Evolutionary conservation across 768 basidiomycete species (phyloP).

Genomic region (Suillus bovinus): DNA sequence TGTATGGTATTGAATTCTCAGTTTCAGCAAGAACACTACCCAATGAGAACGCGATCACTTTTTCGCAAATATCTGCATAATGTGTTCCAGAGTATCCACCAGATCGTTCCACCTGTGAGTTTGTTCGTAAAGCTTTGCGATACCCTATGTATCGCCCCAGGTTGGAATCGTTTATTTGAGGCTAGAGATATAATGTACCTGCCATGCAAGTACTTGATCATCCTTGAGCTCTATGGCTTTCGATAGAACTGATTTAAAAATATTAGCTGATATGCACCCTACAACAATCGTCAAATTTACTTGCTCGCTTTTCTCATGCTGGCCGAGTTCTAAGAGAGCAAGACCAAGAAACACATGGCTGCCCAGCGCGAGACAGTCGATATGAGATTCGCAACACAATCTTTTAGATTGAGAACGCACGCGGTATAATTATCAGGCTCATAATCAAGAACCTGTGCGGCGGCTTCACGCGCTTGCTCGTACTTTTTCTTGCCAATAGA

Average conservation of each 20-base stretch:
- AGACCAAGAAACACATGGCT: conserved; percentile 88
- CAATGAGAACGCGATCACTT: conserved; percentile 44
- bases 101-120: conserved; percentile 58
- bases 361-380: conserved; percentile 11
- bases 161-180: conserved; percentile 19
- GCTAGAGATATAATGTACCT: conserved; percentile 47
- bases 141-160: conserved; percentile 49
- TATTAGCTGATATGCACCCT: conserved; percentile 19
- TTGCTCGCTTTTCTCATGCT: conserved; percentile 78
- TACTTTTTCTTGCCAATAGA: conserved; percentile 77
- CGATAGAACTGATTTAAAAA: conserved; percentile 60
- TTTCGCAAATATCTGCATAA: conserved; percentile 60
- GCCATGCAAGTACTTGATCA: conserved; percentile 78
- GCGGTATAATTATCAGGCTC: conserved; percentile 88
- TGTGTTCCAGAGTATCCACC: conserved; percentile 49
- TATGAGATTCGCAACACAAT: conserved; percentile 1
- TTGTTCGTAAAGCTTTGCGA: conserved; percentile 72
- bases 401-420: conserved; percentile 46
- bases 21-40: background rate
- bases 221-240: conserved; percentile 74
- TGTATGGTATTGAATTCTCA: conserved; percentile 28
- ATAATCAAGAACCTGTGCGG: conserved; percentile 63
- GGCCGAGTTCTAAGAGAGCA: conserved; percentile 73
- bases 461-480: conserved; percentile 62
- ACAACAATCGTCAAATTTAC: conserved; percentile 47